phyloP scores from a whole-genome alignment of 768 basidiomycete genomes.

The Suillus subalutaceus region DNA sequence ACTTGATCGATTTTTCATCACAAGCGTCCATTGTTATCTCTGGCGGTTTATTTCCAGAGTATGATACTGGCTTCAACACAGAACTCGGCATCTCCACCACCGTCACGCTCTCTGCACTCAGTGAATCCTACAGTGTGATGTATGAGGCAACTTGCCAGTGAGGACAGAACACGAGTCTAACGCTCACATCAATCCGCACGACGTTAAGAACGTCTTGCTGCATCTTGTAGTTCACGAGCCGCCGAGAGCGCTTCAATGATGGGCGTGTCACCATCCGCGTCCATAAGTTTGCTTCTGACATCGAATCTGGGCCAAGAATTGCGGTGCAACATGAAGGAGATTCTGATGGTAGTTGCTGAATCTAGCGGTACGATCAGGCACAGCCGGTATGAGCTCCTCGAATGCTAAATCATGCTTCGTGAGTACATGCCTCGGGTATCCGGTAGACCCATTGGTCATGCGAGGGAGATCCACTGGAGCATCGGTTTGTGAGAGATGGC shows the following conservation, averaged over 20 bases:
- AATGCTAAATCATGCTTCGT: neutral
- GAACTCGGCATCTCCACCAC: neutral
- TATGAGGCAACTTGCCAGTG: neutral
- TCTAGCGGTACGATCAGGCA: slow-evolving; percentile 4
- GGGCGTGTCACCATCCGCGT: slow-evolving; percentile 7
- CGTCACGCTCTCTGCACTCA: slow-evolving; percentile 7
- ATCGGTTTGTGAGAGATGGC: neutral
- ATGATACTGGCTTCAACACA: neutral
- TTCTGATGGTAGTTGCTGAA: slow-evolving; percentile 2
- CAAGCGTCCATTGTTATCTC: neutral
- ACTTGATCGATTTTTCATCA: neutral
- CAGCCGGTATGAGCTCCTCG: neutral
- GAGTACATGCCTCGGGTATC: neutral
- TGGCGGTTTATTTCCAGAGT: neutral
- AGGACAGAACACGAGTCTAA: neutral
- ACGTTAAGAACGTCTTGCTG: slow-evolving; percentile 4
- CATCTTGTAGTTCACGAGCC: neutral
- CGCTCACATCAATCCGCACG: neutral
- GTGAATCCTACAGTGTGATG: neutral
- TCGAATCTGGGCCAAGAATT: neutral
- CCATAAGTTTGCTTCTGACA: slow-evolving; percentile 7
- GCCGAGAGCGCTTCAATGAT: neutral
- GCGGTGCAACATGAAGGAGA: slow-evolving; percentile 2
- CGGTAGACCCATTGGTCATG: slow-evolving; percentile 3
- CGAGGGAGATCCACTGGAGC: neutral